Evolutionary conservation across 2,329 filamentous ascomycete genomes (phyloP).

Genomic region (Alternaria incomplexa): DNA sequence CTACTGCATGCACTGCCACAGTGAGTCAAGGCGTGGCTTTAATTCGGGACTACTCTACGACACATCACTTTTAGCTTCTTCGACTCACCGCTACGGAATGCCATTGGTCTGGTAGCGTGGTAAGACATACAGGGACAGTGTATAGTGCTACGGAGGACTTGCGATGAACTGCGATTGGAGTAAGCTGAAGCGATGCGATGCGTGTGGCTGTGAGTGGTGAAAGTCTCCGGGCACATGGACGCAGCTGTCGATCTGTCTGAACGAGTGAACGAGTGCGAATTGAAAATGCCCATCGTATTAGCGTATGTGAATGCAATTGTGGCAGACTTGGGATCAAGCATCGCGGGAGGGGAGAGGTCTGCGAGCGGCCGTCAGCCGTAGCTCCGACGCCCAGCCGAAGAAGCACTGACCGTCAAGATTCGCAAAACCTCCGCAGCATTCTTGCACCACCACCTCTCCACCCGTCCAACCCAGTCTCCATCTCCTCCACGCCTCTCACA

Average conservation of each 20-base stretch:
- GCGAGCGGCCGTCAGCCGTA: constrained; percentile 24
- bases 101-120: not conserved
- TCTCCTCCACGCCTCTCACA: constrained; percentile 25
- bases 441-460: constrained; percentile 20
- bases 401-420: constrained; percentile 27
- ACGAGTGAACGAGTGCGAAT: not conserved
- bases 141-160: not conserved
- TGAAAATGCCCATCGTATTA: not conserved
- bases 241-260: no score
- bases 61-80: not conserved
- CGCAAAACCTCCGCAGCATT: constrained; percentile 33
- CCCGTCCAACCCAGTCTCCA: constrained; percentile 36
- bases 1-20: not conserved
- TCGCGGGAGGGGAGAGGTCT: constrained; percentile 3
- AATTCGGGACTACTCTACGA: not conserved
- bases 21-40: not conserved
- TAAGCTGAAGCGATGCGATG: not conserved
- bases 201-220: not conserved
- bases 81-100: constrained; percentile 1
- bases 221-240: no score
- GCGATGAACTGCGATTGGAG: not conserved
- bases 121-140: not conserved
- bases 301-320: not conserved
- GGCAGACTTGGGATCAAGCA: not conserved
- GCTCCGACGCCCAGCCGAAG: constrained; percentile 22